These are phyloP conservation scores for Exophiala sp. DNA, from an alignment of 2,329 filamentous ascomycete species.

Conservation along the genomic window DNA sequence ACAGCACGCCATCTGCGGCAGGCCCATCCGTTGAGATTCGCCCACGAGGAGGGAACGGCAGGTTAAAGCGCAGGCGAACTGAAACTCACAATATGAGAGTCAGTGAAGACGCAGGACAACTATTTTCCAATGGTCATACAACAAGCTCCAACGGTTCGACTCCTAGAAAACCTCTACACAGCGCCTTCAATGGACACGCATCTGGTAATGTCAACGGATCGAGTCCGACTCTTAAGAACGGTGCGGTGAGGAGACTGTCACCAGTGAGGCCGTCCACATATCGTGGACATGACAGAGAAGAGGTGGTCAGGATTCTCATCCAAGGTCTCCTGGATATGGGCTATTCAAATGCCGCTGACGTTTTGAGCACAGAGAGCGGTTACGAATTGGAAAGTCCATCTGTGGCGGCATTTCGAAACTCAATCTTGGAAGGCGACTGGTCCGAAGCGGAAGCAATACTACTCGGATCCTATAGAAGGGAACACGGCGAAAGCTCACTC, in stretches of 20 bases:
- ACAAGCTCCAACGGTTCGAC: conserved; percentile 53
- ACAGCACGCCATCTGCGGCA: conserved; percentile 29
- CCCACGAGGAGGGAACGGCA: conserved; percentile 33
- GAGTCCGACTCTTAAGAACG: conserved; percentile 39
- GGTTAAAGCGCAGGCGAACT: conserved; percentile 55
- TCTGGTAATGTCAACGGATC: conserved; percentile 33
- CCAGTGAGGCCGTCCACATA: conserved; percentile 48
- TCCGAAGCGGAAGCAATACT: conserved; percentile 75
- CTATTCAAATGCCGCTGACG: conserved; percentile 69
- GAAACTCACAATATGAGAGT: conserved; percentile 56
- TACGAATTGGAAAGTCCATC: conserved; percentile 79
- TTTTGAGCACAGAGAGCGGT: conserved; percentile 73
- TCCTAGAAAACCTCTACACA: conserved; percentile 43
- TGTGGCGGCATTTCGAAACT: conserved; percentile 76
- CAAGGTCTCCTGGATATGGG: conserved; percentile 86
- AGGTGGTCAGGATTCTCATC: conserved; percentile 86
- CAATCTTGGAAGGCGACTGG: conserved; percentile 78
- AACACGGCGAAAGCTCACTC: conserved; percentile 43
- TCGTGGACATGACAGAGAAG: conserved; percentile 81
- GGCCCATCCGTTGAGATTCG: conserved; percentile 27
- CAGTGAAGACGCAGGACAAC: conserved; percentile 47
- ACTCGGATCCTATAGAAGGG: conserved; percentile 45
- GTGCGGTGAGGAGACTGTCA: conserved; percentile 33
- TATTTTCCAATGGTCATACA: conserved; percentile 51
- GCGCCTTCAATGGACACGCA: conserved; percentile 52